Evolutionary conservation across 108 stramenopile species (phyloP), one percentile per base, ranked within the genome.

Genomic region (Pseudonitzschia multistriata): DNA sequence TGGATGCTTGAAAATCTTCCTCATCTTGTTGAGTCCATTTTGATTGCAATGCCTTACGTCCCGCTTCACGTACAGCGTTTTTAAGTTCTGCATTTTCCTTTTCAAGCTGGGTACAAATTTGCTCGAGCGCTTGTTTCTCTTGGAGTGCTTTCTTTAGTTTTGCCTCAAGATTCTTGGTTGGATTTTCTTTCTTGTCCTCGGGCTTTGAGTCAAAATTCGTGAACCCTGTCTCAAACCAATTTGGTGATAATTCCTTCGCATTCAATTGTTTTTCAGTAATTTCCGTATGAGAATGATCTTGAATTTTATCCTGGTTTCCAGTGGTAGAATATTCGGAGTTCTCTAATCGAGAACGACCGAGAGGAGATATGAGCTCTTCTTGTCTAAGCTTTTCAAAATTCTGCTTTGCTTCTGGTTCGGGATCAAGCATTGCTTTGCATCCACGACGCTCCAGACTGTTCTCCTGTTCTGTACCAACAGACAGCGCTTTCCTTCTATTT

Each of bases 11-110:
- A 45, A 67, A 71, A 37, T 67, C 47, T 52, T 78, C 71, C 48
- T 72, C 66, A 37, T 78, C 77, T 5, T 71, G 57, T 3, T 54
- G 17, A 25, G 52, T 55, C 70, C 76, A 59, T 53, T 15, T 6
- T 15, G n/a, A 47, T 34, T 40, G 35, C 48, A 19, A 17, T 29
- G 25, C 30, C 36, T 71, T 27, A 22, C 64, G 27, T 33, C 61
- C 54, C 24, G 49, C 66, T 67, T 61, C 39, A 49, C 68, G 62
- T 3, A 49, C 67, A 17, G 29, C 22, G 10, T 40, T 35, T 17
- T 29, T 64, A 3, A 78, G 49, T 25, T 62, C 42, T 15, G 45
- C 50, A 48, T 78, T 78, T 63, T 78, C 77, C 21, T 35, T 62
- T 62, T 71, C 66, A 3, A 78, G 50, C 25, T 71, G 49, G 37